Base-by-base conservation (phyloP, 1,284 basidiomycete genomes). In the Trichosporon ovoides region DNA sequence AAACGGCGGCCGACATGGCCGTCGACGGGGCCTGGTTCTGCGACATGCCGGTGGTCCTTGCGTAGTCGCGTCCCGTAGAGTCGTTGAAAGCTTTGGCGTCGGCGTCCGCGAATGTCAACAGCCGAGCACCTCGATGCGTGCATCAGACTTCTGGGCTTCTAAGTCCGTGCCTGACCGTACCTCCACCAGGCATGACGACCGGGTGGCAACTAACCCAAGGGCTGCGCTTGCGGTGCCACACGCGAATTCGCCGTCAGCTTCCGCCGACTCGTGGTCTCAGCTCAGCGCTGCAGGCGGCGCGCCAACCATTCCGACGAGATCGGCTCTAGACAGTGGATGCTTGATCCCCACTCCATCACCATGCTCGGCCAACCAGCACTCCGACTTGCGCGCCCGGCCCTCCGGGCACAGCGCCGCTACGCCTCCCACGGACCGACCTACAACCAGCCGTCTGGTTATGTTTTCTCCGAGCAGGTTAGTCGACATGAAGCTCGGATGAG, bases 391-490 rank as follows among this genome's bases (percentile, higher is more conserved):
- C 53, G 49, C 55, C 55, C 53, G 19, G 57, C 55, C n/a, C 55
- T 50, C 37, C 51, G 48, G 40, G 35, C 52, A 22, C 55, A 59
- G 53, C 43, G 55, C 48, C 64, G 71, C 48, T 61, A 58, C 40
- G 85, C 86, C 31, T 89, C 87, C n/a, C 86, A 87, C 70, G 88
- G 85, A 55, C 87, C 87, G 9, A 85, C 86, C 56, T 93, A 86
- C 77, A 91, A 95, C 74, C 88, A 91, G 67, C 92, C 92, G 43
- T 85, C 87, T 7, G 92, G 92, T 20, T 87, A 84, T 75, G 75
- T 96, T 61, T 94, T 94, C 68, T 86, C 86, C 65, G 91, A 95
- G 81, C 88, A 90, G 84, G 91, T 92, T 68, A 54, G 82, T 73
- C 7, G 16, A 5, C n/a, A 28, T n/a, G n/a, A n/a, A n/a, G n/a